A percentile compares a stretch with the other conserved stretches of the same genome.
These are phyloP conservation scores for Lactifluus rugatus DNA, from an alignment of 768 basidiomycete species.

Conservation along the genomic window DNA sequence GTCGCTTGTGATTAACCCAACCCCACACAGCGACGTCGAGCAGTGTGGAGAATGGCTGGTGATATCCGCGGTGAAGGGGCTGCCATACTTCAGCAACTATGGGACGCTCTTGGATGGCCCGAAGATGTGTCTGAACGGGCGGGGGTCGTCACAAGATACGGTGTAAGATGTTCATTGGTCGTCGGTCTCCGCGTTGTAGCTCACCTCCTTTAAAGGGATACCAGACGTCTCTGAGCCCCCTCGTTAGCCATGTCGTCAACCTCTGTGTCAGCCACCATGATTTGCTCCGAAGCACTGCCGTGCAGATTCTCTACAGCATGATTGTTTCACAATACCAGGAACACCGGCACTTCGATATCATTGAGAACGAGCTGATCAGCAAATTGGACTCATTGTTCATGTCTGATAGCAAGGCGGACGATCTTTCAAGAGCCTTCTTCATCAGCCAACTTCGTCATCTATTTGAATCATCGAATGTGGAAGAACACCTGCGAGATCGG, in stretches of 20 bases:
- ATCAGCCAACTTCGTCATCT: constrained; percentile 79
- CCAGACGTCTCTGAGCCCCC: constrained; percentile 69
- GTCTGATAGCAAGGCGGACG: constrained; percentile 85
- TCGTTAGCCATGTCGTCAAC: constrained; percentile 85
- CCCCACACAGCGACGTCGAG: constrained; percentile 68
- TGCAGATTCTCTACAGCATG: constrained; percentile 91
- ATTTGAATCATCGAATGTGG: constrained; percentile 79
- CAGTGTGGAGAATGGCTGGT: constrained; percentile 93
- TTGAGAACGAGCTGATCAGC: constrained; percentile 88
- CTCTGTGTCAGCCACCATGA: constrained; percentile 94
- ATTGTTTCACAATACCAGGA: constrained; percentile 87
- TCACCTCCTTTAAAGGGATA: constrained; percentile 49
- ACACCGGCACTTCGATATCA: constrained; percentile 73
- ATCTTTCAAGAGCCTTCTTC: constrained; percentile 88
- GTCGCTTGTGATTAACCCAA: background rate
- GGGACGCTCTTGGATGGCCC: constrained; percentile 79
- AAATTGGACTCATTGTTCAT: constrained; percentile 88
- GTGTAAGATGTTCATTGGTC: constrained; percentile 39
- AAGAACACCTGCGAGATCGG: constrained; percentile 65
- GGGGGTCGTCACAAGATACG: constrained; percentile 52
- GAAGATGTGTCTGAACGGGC: constrained; percentile 44
- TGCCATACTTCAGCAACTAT: constrained; percentile 63
- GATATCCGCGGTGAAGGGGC: constrained; percentile 93
- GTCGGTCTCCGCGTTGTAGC: background rate
- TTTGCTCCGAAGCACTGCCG: constrained; percentile 78